A percentile compares a stretch with the other conserved stretches of the same genome.
Evolutionary conservation across 176 grass and related monocot species (phyloP).

Genomic region (Miscanthus lutarioriparius): DNA sequence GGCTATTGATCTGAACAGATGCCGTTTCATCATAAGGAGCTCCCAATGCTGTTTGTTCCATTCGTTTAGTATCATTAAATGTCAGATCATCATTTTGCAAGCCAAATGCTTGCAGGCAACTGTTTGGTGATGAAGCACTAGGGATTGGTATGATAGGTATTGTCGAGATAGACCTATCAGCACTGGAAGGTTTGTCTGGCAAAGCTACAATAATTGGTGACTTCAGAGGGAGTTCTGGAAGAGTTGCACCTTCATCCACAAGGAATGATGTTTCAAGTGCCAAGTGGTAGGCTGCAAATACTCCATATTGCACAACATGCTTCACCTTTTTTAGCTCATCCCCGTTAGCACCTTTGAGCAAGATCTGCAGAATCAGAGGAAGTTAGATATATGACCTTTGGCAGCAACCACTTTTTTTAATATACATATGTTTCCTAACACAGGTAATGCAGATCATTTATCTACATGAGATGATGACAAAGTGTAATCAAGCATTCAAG

Average conservation of each 20-base stretch:
- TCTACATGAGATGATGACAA: not conserved
- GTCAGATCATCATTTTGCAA: conserved; percentile 34
- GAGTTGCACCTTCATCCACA: conserved; percentile 96
- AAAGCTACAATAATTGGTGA: conserved; percentile 87
- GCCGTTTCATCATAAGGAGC: conserved; percentile 28
- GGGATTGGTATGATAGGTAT: conserved; percentile 61
- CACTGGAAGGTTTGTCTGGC: conserved; percentile 80
- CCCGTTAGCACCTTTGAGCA: conserved; percentile 79
- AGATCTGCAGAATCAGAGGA: conserved; percentile 56
- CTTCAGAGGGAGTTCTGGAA: conserved; percentile 88
- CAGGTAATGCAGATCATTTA: not conserved
- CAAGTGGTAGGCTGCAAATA: conserved; percentile 99
- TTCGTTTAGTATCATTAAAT: conserved; percentile 26
- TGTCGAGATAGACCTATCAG: conserved; percentile 79
- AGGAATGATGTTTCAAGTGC: conserved; percentile 98
- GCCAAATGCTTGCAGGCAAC: conserved; percentile 36
- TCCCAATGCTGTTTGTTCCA: conserved; percentile 27
- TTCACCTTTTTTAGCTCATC: conserved; percentile 97
- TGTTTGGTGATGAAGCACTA: conserved; percentile 45
- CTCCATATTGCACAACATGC: conserved; percentile 96
- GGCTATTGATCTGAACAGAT: conserved; percentile 29
- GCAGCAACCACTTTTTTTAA: not conserved
- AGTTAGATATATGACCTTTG: conserved; percentile 28
- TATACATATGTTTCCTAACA: not conserved
- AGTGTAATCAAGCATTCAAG: conserved; percentile 1